Conservation (phyloP, 306 rosid species). For the Ammopiptanthus mongolicus region DNA sequence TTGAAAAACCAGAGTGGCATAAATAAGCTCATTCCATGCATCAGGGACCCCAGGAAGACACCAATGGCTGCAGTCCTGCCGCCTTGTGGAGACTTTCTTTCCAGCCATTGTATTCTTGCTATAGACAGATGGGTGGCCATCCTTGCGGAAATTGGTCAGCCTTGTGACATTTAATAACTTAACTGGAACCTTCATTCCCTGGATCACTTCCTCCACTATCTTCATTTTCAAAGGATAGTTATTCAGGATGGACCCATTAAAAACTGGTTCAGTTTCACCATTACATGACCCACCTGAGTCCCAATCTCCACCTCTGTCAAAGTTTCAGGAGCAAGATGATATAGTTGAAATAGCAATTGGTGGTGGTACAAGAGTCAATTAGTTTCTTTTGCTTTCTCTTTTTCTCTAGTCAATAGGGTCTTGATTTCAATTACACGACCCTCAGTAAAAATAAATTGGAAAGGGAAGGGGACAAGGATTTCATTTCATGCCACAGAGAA, state of each 20-base stretch:
- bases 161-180: constrained; percentile 75
- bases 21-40: constrained; percentile 87
- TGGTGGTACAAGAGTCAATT: neutral
- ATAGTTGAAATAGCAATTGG: neutral
- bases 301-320: constrained; percentile 95
- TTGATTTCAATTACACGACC: neutral
- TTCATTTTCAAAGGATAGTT: constrained; percentile 91
- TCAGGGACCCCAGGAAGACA: constrained; percentile 98
- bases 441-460: neutral
- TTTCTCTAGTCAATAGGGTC: neutral
- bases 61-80: constrained; percentile 95
- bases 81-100: constrained; percentile 52
- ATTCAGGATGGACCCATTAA: constrained; percentile 60
- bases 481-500: neutral
- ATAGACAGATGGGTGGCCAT: constrained; percentile 83
- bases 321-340: neutral
- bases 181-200: constrained; percentile 66
- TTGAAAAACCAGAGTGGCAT: constrained; percentile 54
- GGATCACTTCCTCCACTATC: constrained; percentile 73
- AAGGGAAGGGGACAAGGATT: neutral
- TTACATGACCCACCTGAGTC: constrained; percentile 95
- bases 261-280: constrained; percentile 78
- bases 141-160: constrained; percentile 90
- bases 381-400: neutral
- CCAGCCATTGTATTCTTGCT: constrained; percentile 36